Percentiles rank a stretch among this genome's conserved stretches.
Evolutionary conservation across 352 stramenopile genomes (phyloP).

Genomic region (Globisporangium paroecandrum): DNA sequence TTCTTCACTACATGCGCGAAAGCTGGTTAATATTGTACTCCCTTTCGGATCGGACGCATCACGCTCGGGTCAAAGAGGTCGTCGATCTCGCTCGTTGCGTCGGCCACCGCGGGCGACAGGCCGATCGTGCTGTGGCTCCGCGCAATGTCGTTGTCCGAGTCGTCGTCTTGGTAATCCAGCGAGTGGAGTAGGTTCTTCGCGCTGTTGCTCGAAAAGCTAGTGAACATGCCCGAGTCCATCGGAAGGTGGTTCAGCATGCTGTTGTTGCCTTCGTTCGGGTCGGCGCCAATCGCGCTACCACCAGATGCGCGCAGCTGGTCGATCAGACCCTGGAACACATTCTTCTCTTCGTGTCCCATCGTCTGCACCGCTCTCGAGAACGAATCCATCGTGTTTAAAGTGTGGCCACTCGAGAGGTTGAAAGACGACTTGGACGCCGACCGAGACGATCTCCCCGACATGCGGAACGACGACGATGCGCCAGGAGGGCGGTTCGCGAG

Average conservation of each 20-base stretch:
- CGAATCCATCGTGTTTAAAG: constrained; percentile 33
- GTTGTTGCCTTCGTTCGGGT: constrained; percentile 19
- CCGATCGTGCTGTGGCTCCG: constrained; percentile 13
- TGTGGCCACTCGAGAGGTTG: constrained; percentile 9
- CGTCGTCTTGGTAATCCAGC: constrained; percentile 28
- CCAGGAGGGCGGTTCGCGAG: constrained; percentile 43
- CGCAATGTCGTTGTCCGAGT: constrained; percentile 31
- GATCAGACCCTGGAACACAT: constrained; percentile 68
- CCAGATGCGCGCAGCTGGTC: constrained; percentile 29
- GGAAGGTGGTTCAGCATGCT: constrained; percentile 32
- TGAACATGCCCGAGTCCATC: constrained; percentile 39
- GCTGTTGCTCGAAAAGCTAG: constrained; percentile 30
- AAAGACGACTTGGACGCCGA: constrained; percentile 18
- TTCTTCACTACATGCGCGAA: not conserved
- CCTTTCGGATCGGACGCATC: constrained; percentile 62
- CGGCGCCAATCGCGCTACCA: constrained; percentile 11
- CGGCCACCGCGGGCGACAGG: constrained; percentile 5
- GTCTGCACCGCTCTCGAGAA: constrained; percentile 54
- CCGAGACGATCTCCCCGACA: constrained; percentile 50
- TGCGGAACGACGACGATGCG: constrained; percentile 33
- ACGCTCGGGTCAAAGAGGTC: constrained; percentile 48
- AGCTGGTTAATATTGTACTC: constrained; percentile 42
- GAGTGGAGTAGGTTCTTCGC: constrained; percentile 39
- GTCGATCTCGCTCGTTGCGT: constrained; percentile 31
- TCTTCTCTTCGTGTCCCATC: constrained; percentile 53